Conservation (phyloP, 1,284 basidiomycete genomes). For the Cutaneotrichosporon daszewskae region DNA sequence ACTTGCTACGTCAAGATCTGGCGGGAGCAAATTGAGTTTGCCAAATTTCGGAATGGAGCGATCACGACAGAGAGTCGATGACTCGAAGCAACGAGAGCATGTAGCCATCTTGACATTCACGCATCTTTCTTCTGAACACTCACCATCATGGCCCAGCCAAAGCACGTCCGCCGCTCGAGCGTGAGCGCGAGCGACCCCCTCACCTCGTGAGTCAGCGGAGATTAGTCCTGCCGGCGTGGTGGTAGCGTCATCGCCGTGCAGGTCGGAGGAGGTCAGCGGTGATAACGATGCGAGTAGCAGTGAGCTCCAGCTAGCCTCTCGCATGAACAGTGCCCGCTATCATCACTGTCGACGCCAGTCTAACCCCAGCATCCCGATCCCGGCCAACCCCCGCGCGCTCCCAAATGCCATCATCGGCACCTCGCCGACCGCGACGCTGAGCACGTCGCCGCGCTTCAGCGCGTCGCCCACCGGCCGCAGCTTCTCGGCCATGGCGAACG, state of each 20-base stretch:
- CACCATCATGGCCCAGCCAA: slow-evolving; percentile 7
- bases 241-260: too few species aligned
- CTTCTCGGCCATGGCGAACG: slow-evolving; percentile 15
- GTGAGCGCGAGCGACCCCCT: slow-evolving; percentile 41
- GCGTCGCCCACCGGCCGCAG: slow-evolving; percentile 9
- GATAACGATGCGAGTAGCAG: too few species aligned
- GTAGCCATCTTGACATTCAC: background rate
- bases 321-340: too few species aligned
- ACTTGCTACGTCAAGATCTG: background rate
- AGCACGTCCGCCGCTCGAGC: slow-evolving; percentile 23
- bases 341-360: background rate
- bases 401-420: slow-evolving; percentile 24
- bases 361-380: slow-evolving; percentile 44
- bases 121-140: background rate
- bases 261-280: too few species aligned
- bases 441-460: slow-evolving; percentile 22
- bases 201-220: slow-evolving; percentile 28
- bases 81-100: background rate
- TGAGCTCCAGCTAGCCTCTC: too few species aligned
- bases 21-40: background rate
- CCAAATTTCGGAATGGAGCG: background rate
- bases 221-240: too few species aligned
- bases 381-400: slow-evolving; percentile 43
- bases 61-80: background rate
- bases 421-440: slow-evolving; percentile 24